Percentiles rank a stretch among this genome's conserved stretches.
These are phyloP conservation scores for Didymella pomorum DNA, from an alignment of 2,329 filamentous ascomycete genomes.

Conservation along the genomic window DNA sequence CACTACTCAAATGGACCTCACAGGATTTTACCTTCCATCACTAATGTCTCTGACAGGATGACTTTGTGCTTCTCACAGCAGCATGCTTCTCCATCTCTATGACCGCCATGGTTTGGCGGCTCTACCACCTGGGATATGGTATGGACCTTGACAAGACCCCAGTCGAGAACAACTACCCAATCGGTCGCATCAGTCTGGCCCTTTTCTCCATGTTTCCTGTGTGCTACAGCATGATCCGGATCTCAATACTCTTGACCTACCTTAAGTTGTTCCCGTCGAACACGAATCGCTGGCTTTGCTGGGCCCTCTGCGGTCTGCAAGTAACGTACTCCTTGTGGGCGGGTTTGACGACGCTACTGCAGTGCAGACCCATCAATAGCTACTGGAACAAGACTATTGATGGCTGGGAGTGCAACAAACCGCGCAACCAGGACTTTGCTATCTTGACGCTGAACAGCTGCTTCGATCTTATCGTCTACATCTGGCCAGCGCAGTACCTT, in stretches of 20 bases:
- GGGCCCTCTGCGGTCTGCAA: slow-evolving; percentile 15
- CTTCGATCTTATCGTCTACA: slow-evolving; percentile 27
- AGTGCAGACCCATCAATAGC: slow-evolving; percentile 19
- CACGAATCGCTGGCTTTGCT: slow-evolving; percentile 26
- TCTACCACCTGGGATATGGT: slow-evolving; percentile 16
- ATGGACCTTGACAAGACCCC: slow-evolving; percentile 8
- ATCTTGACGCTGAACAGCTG: slow-evolving; percentile 27
- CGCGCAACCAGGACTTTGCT: slow-evolving; percentile 20
- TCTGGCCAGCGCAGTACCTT: slow-evolving; percentile 30
- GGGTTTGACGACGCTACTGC: slow-evolving; percentile 10
- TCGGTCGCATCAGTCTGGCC: slow-evolving; percentile 16
- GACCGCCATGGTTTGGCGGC: slow-evolving; percentile 18
- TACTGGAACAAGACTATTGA: slow-evolving; percentile 19
- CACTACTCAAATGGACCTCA: background rate
- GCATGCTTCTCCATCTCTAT: slow-evolving; percentile 11
- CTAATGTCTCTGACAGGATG: slow-evolving; percentile 12
- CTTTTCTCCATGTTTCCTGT: slow-evolving; percentile 22
- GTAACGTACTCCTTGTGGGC: slow-evolving; percentile 15
- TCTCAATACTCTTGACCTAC: slow-evolving; percentile 24
- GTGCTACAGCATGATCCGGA: slow-evolving; percentile 21
- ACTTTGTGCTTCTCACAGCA: slow-evolving; percentile 12
- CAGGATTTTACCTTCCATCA: background rate
- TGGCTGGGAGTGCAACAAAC: slow-evolving; percentile 18
- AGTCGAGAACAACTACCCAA: slow-evolving; percentile 9
- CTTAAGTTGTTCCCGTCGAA: slow-evolving; percentile 23